Conservation (phyloP, 352 stramenopile species). For the Globisporangium viniferum region DNA sequence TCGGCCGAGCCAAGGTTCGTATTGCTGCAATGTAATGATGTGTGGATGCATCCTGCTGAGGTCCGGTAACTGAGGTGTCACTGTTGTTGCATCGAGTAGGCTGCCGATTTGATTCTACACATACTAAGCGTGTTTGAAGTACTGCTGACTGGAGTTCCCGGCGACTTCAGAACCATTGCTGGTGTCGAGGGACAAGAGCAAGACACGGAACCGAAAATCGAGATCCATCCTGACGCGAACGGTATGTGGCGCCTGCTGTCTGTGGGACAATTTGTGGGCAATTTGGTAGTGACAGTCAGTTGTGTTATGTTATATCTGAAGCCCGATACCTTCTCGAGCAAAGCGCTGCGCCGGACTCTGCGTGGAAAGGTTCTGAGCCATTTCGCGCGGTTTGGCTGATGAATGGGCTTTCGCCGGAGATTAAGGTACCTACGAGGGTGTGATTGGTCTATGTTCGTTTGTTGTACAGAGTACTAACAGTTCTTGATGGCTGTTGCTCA, state of each 20-base stretch:
- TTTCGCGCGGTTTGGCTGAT: conserved; percentile 19
- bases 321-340: conserved; percentile 43
- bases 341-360: conserved; percentile 18
- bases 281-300: background rate
- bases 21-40: background rate
- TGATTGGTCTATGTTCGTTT: background rate
- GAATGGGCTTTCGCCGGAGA: background rate
- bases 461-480: background rate
- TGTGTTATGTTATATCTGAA: conserved; percentile 11
- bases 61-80: background rate
- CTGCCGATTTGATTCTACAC: conserved; percentile 33
- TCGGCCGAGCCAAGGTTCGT: conserved; percentile 51
- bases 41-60: background rate
- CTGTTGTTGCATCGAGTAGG: conserved; percentile 12
- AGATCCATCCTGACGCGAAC: conserved; percentile 38
- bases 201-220: background rate
- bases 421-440: conserved; percentile 5
- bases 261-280: background rate
- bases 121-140: conserved; percentile 26
- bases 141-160: conserved; percentile 21
- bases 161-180: background rate
- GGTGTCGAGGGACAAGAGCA: background rate
- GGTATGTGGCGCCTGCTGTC: conserved; percentile 19
- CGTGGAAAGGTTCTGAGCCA: conserved; percentile 49
- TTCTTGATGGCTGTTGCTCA: background rate